Conservation (phyloP, 352 stramenopile species). For the Phytophthora pistaciae region DNA sequence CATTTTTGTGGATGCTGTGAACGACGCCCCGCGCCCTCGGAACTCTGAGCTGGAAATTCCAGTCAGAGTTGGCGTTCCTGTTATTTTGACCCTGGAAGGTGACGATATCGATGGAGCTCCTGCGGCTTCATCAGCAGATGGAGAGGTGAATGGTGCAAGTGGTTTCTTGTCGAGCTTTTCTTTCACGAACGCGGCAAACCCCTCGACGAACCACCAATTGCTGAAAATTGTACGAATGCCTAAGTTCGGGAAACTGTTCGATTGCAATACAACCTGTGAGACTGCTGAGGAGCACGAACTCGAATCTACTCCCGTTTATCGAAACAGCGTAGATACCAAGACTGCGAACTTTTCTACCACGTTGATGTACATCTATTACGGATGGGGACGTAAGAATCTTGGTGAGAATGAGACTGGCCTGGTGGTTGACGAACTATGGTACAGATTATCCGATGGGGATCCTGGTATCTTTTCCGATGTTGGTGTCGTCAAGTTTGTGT, state of each 20-base stretch:
- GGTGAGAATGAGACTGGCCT: not conserved
- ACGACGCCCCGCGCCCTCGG: constrained; percentile 47
- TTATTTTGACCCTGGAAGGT: constrained; percentile 49
- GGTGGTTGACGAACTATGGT: constrained; percentile 57
- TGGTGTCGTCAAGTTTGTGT: constrained; percentile 43
- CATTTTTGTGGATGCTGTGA: constrained; percentile 67
- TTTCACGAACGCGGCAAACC: constrained; percentile 19
- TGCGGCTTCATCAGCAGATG: not conserved
- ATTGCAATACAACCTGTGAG: constrained; percentile 46
- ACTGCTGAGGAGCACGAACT: constrained; percentile 2
- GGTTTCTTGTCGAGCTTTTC: constrained; percentile 29
- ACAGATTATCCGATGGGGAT: constrained; percentile 59
- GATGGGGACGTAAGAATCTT: constrained; percentile 25
- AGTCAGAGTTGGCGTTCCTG: constrained; percentile 25
- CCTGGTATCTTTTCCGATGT: constrained; percentile 31
- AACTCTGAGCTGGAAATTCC: constrained; percentile 28
- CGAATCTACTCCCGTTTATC: constrained; percentile 20
- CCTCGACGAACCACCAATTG: constrained; percentile 21
- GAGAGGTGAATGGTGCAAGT: not conserved
- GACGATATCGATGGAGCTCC: constrained; percentile 47
- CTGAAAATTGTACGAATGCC: constrained; percentile 59
- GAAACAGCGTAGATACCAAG: constrained; percentile 17
- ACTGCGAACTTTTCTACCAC: constrained; percentile 53
- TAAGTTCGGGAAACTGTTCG: constrained; percentile 62
- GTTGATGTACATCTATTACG: constrained; percentile 61